Evolutionary conservation across 352 stramenopile genomes (phyloP).

Genomic region (Phytophthora litchii): DNA sequence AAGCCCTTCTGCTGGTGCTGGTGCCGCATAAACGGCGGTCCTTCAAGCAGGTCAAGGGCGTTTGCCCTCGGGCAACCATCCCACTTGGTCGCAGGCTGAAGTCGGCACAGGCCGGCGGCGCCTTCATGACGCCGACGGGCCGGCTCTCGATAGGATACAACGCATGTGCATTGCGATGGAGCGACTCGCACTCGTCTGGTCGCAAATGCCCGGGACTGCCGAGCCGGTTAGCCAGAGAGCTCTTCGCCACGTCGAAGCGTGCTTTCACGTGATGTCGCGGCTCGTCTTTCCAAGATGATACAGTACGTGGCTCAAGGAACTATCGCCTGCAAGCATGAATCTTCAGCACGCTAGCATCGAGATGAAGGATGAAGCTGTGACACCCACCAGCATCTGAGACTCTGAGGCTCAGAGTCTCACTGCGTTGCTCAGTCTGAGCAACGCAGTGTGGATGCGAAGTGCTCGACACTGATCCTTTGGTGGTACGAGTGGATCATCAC

Average conservation of each 20-base stretch:
- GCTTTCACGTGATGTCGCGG: constrained; percentile 9
- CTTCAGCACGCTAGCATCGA: neutral
- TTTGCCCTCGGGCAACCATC: constrained; percentile 13
- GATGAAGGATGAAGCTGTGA: constrained; percentile 9
- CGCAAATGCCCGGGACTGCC: neutral
- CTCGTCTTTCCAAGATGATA: constrained; percentile 14
- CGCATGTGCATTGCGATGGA: constrained; percentile 21
- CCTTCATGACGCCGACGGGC: constrained; percentile 10
- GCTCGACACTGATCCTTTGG: neutral
- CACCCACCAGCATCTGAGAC: constrained; percentile 3
- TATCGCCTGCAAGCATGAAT: no score
- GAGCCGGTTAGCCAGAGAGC: constrained; percentile 7
- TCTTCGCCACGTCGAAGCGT: constrained; percentile 31
- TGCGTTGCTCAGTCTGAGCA: constrained; percentile 21
- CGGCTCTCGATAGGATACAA: constrained; percentile 18
- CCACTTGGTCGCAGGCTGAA: constrained; percentile 23
- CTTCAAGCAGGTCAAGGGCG: neutral
- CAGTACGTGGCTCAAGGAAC: neutral
- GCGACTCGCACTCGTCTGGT: constrained; percentile 15
- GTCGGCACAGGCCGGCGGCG: no score
- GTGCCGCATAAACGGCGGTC: constrained; percentile 21
- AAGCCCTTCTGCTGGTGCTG: neutral
- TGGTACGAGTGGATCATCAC: no score
- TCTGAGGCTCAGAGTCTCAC: no score
- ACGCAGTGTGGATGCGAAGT: constrained; percentile 20